phyloP scores from a whole-genome alignment of 2,329 filamentous ascomycete genomes.

The Xylaria sp. region DNA sequence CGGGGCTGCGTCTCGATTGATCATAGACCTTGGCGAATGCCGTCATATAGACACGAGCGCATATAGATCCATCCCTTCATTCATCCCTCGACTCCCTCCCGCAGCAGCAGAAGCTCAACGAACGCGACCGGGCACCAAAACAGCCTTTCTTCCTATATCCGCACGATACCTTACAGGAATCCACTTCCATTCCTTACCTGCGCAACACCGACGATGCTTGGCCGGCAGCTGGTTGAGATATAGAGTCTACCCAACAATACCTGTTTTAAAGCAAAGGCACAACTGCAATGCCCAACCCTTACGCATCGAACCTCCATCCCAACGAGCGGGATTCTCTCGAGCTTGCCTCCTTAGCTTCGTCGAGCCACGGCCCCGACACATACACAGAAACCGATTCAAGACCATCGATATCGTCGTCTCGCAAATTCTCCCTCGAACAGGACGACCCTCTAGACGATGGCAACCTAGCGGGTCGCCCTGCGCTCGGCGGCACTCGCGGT shows the following conservation, averaged over 20 bases:
- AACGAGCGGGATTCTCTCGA: slow-evolving; percentile 89
- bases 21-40: slow-evolving; percentile 30
- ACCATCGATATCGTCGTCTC: slow-evolving; percentile 92
- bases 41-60: slow-evolving; percentile 20
- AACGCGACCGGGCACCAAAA: slow-evolving; percentile 19
- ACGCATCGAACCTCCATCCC: slow-evolving; percentile 57
- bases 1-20: slow-evolving; percentile 12
- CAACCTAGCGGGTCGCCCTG: slow-evolving; percentile 60
- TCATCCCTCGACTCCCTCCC: neutral
- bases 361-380: slow-evolving; percentile 72
- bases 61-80: slow-evolving; percentile 1
- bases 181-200: neutral
- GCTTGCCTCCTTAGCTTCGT: slow-evolving; percentile 92
- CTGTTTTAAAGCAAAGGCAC: slow-evolving; percentile 10
- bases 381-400: slow-evolving; percentile 76
- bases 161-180: slow-evolving; percentile 11
- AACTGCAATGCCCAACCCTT: slow-evolving; percentile 55
- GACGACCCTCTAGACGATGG: slow-evolving; percentile 80
- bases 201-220: slow-evolving; percentile 28
- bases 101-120: neutral
- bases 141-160: neutral
- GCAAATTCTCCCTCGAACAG: slow-evolving; percentile 86
- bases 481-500: slow-evolving; percentile 56
- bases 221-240: slow-evolving; percentile 17
- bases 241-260: slow-evolving; percentile 23